phyloP scores from a whole-genome alignment of 495 filamentous ascomycete species.

The Neurospora sublineolata region DNA sequence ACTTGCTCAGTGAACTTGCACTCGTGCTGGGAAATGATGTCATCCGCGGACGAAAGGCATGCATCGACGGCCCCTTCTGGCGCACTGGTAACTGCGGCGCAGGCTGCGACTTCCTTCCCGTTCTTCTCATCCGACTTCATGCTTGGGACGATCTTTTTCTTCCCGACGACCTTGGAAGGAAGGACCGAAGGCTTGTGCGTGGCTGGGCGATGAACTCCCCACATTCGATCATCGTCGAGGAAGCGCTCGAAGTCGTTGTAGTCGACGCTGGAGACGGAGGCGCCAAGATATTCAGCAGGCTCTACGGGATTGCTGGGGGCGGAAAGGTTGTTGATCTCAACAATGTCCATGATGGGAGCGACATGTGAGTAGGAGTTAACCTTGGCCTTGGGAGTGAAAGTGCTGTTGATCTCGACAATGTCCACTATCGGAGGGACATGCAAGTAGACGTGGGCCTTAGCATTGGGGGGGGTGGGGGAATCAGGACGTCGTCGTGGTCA shows the following conservation, averaged over 20 bases:
- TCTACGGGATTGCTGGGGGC: too few relatives aligned
- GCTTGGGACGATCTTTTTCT: background rate
- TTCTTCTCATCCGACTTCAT: background rate
- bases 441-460: background rate
- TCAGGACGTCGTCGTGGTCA: accelerated
- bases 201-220: background rate
- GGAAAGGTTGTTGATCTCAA: background rate
- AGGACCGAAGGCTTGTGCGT: background rate
- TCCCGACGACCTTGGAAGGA: background rate
- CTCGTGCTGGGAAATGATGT: background rate
- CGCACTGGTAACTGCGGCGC: background rate
- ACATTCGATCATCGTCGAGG: background rate
- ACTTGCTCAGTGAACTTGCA: background rate
- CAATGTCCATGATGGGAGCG: background rate
- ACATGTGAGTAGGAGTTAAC: background rate
- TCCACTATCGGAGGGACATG: background rate
- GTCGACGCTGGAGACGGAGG: background rate
- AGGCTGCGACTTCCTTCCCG: background rate
- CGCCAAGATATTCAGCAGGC: background rate
- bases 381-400: background rate
- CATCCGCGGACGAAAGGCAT: background rate
- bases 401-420: background rate
- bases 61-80: background rate
- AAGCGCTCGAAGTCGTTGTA: background rate
- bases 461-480: background rate